Base-by-base conservation (phyloP, 2,329 filamentous ascomycete genomes). In the Aspergillus fructus region DNA sequence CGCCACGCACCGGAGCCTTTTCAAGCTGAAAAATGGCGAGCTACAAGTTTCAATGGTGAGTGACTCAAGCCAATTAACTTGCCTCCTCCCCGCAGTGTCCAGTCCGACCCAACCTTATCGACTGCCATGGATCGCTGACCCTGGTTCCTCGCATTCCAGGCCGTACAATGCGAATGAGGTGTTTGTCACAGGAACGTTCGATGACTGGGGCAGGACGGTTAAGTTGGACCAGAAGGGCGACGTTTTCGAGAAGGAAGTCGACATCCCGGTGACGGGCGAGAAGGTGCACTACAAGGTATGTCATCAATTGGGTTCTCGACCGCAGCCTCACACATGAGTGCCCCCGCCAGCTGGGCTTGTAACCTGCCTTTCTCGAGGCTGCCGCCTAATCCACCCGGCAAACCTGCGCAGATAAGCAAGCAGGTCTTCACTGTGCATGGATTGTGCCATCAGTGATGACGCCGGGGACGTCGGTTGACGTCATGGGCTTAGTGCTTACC, bases 261-360 rank as follows among this genome's bases (percentile, higher is more conserved):
- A 85, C 53, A 81, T 97, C 34, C 81, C 88, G 49, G 79, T 85
- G 55, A 78, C 80, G 15, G 78, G 80, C 49, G 80, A 87, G 62
- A 96, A 94, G 79, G 88, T 96, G 66, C 87, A 88, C 71, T 99
- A 97, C 86, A 99, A 99, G 91, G 93, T 96, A 80, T 64, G 83
- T 56, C 42, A 30, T 42, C 13, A 37, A 43, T 34, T 21, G 8
- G 39, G 27, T 34, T 30, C n/a, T 23, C 27, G 24, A 19, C 13
- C n/a, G 40, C 24, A 49, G 13, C 58, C 61, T 56, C 58, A 40
- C 60, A 59, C 56, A 48, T 58, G 54, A 50, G 55, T 50, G 23
- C 55, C 15, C 37, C 37, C 17, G 21, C 19, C 30, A 53, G 21
- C 39, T 52, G 41, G 33, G 39, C 12, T 33, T 37, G 47, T 37